Conservation (phyloP, 371 early-diverging fungal species). For the Mortierella sp. region DNA sequence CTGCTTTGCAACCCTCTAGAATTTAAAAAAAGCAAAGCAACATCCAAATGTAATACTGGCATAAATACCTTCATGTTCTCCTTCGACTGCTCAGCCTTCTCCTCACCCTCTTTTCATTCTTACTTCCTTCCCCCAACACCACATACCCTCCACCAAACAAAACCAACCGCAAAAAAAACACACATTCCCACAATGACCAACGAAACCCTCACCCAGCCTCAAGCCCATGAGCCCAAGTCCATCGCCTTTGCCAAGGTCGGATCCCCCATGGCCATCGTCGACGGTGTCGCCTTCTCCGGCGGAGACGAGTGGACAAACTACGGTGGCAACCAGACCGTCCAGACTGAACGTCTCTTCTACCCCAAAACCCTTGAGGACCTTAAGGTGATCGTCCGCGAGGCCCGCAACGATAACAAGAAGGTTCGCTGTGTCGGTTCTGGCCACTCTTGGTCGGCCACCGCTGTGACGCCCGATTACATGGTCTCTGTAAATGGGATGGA, state of each 20-base stretch:
- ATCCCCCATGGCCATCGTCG: conserved; percentile 19
- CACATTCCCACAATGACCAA: neutral
- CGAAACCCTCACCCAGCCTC: neutral
- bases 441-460: conserved; percentile 21
- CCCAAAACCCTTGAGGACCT: conserved; percentile 37
- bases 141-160: neutral
- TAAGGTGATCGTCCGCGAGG: conserved; percentile 35
- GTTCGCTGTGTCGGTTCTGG: conserved; percentile 39
- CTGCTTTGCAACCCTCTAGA: too few species aligned
- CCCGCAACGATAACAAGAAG: conserved; percentile 28
- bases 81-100: neutral
- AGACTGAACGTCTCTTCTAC: conserved; percentile 33
- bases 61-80: too few species aligned
- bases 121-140: neutral
- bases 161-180: neutral
- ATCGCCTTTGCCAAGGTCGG: neutral
- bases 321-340: conserved; percentile 19
- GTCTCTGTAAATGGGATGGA: conserved; percentile 23
- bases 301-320: conserved; percentile 23
- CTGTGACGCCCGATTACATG: conserved; percentile 27
- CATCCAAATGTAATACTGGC: too few species aligned
- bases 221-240: neutral
- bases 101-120: neutral
- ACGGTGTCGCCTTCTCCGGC: conserved; percentile 27
- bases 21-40: too few species aligned